Base-by-base conservation (phyloP, 371 early-diverging fungal genomes). In the Syncephalastrum sp. region DNA sequence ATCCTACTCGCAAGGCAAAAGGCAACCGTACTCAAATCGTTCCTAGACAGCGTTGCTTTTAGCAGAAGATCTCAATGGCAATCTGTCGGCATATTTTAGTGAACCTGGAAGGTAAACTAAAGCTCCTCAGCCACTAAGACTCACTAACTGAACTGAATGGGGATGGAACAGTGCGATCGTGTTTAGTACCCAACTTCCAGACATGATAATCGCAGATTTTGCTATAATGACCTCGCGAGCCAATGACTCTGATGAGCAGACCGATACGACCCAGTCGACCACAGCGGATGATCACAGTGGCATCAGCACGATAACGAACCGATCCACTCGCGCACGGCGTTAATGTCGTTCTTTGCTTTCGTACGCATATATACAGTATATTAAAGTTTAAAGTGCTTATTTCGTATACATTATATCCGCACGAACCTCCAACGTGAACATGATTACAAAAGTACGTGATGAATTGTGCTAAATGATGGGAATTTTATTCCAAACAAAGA, bases 61-160 rank as follows among this genome's bases (percentile, higher is more conserved):
- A 41, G 64, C 64, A 5, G 59, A 33, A 25, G 59, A 58, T 8
- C n/a, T 56, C 0, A 23, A 49, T 49, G 27, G 53, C 4, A 21
- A 41, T 5, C 14, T 63, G 16, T 27, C 43, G 17, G 64, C 64
- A 24, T 50, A 14, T 1, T 63, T 63, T 46, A 59, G 54, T 24
- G 43, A 52, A 24, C 59, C 64, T 33, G 64, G 64, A 33, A 59
- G 42, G 64, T 63, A 58, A 25, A 54, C n/a, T 42, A n/a, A n/a
- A 21, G 21, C 21, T 21, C 21, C 2, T 1, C 21, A 21, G 21
- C 21, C 21, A 21, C 21, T 21, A 21, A 21, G 21, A 21, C 21
- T 21, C 2, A 21, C 27, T 27, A 5, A 33, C 38, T 33, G 15
- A 3, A 13, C 15, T 42, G 15, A 29, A 17, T 2, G 21, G n/a